Evolutionary conservation across 2,329 filamentous ascomycete species (phyloP), one percentile per base, ranked within the genome.

Genomic region (Fonsecaea multimorphosa): DNA sequence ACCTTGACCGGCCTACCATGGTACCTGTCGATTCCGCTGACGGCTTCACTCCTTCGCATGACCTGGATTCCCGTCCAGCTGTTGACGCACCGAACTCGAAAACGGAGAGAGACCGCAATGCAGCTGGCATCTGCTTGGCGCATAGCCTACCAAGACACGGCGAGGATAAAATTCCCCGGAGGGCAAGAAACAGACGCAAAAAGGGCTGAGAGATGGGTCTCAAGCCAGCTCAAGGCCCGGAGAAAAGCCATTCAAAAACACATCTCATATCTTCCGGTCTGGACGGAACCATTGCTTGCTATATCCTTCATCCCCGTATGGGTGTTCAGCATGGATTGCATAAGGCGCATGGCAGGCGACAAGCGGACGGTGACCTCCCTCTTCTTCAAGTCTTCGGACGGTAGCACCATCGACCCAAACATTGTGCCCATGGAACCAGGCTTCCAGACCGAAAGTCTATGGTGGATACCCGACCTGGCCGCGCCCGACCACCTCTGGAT

Each of bases 381-480:
- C n/a, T 58, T 68, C 40, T 73, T 60, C 36, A 54, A 46, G 12
- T 55, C 55, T 3, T n/a, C n/a, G n/a, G 38, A 38, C 31, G 53
- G 51, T 19, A n/a, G 34, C 27, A 44, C 58, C 61, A 27, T 72
- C 71, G 59, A 70, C 52, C 61, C 67, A 12, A 58, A 71, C 27
- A 58, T 74, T 40, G 65, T 78, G 27, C 71, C 72, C 2, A 52
- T 82, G 34, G 83, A 87, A 68, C 80, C 82, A 2, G 79, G 81
- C 3, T 75, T 89, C 16, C 79, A 82, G 4, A 80, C 74, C 7
- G 86, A 87, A 75, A 86, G 86, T n/a, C 80, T 83, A 2, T 77
- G 87, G 1, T 89, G 86, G 86, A 87, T 88, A 63, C 80, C 82
- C 0, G 80, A 89, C 72, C 80, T 89, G n/a, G 61, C 63, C 51